These are phyloP conservation scores for Leccinum discolor DNA, from an alignment of 1,284 basidiomycete genomes.

Conservation along the genomic window DNA sequence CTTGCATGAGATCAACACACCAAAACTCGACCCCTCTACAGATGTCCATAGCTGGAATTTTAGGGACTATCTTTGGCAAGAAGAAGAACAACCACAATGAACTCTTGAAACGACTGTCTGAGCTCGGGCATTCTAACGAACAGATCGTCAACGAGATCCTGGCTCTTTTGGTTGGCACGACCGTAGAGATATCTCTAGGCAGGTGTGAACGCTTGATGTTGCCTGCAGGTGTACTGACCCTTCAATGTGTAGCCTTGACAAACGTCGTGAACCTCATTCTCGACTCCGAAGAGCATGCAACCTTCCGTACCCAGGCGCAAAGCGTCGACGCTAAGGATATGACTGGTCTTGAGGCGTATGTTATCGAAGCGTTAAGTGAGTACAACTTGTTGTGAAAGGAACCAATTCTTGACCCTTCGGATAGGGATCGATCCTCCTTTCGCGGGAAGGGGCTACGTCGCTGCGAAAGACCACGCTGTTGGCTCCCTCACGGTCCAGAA, in stretches of 20 bases:
- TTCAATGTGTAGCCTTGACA: slow-evolving; percentile 40
- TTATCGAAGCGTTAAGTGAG: slow-evolving; percentile 69
- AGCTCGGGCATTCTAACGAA: slow-evolving; percentile 54
- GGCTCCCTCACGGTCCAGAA: slow-evolving; percentile 44
- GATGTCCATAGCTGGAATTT: slow-evolving; percentile 51
- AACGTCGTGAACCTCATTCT: slow-evolving; percentile 63
- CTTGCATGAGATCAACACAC: neutral
- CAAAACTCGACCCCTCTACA: slow-evolving; percentile 22
- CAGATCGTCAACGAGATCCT: slow-evolving; percentile 68
- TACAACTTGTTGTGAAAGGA: slow-evolving; percentile 14
- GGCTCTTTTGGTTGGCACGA: slow-evolving; percentile 67
- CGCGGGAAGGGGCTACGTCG: slow-evolving; percentile 37
- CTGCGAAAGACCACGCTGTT: slow-evolving; percentile 43
- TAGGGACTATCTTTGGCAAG: slow-evolving; percentile 50
- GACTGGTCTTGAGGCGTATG: slow-evolving; percentile 48
- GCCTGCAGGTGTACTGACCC: slow-evolving; percentile 2
- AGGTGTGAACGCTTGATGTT: slow-evolving; percentile 16
- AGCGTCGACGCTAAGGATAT: slow-evolving; percentile 38
- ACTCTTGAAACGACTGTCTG: slow-evolving; percentile 56
- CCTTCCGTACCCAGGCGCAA: slow-evolving; percentile 41
- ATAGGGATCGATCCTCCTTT: slow-evolving; percentile 54
- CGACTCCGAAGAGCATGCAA: slow-evolving; percentile 42
- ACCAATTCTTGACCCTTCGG: slow-evolving; percentile 5
- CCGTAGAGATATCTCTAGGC: slow-evolving; percentile 72
- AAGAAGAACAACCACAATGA: slow-evolving; percentile 51